Evolutionary conservation across 1,284 basidiomycete genomes (phyloP), one percentile per base, ranked within the genome.

Genomic region (Fomitopsis betulina): DNA sequence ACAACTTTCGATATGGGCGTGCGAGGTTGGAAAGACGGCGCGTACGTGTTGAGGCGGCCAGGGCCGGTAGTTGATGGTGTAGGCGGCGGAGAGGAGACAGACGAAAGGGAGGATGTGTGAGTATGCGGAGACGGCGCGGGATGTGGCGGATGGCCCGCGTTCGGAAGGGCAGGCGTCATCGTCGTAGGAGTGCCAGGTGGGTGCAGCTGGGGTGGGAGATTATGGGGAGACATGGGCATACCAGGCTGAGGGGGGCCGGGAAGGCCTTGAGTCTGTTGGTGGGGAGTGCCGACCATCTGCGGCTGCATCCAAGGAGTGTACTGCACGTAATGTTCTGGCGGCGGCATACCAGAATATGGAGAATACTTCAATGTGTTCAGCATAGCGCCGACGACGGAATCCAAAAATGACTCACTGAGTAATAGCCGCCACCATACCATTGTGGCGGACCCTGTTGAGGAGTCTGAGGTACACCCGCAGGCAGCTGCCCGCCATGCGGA

Each of bases 161-260:
- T 72, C 19, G 82, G 79, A 43, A 79, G 69, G 23, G 86, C 79
- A 61, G 86, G 85, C 1, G 81, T 61, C 49, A 82, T 74, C 0
- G 82, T 74, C 0, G 85, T 87, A 9, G 87, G 88, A 2, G 88
- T 89, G 35, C 82, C 83, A 25, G 86, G 85, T 2, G 74, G 69
- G 65, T 82, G 83, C 19, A 89, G 72, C 42, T 73, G 76, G 7
- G 81, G 75, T 17, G 83, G 82, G 37, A 75, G 78, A 66, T 80
- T 83, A 61, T 85, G 82, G 23, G 87, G 88, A 10, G 87, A 89
- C 75, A 89, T 81, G 5, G 81, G 75, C 71, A 83, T 76, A 21
- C 70, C 71, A 32, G 72, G 54, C 21, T 79, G 76, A 35, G 74
- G 74, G 13, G 76, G 73, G n/a, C 75, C 75, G 47, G 76, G 76